Conservation (phyloP, 2,329 filamentous ascomycete genomes). For the Elsinoe necatrix region DNA sequence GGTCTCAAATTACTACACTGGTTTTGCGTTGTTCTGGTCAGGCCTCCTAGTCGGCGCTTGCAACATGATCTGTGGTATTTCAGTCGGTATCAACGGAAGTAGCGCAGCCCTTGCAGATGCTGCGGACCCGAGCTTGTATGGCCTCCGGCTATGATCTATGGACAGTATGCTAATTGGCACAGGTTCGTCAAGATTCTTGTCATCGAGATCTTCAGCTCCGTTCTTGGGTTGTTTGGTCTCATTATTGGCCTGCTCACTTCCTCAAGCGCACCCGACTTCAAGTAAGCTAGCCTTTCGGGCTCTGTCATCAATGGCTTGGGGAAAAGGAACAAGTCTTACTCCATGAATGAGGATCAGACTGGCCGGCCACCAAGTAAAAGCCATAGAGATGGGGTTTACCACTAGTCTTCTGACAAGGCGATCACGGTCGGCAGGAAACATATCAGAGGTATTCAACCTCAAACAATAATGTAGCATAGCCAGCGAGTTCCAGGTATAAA, state of each 20-base stretch:
- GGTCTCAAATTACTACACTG: conserved; percentile 80
- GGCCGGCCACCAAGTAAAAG: no score
- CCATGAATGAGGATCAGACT: no score
- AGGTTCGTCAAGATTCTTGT: conserved; percentile 99
- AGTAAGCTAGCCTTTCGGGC: conserved; percentile 22
- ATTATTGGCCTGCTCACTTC: conserved; percentile 89
- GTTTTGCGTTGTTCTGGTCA: conserved; percentile 92
- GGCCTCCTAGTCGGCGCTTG: conserved; percentile 90
- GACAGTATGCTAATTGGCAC: conserved; percentile 7
- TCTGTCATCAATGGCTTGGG: no score
- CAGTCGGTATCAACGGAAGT: conserved; percentile 96
- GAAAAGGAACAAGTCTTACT: no score
- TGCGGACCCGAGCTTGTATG: conserved; percentile 79
- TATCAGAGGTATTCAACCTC: not conserved
- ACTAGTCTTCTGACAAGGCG: not conserved
- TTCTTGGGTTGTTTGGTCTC: conserved; percentile 89
- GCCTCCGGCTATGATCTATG: conserved; percentile 20
- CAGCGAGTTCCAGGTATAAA: conserved; percentile 14
- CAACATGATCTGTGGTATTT: conserved; percentile 91
- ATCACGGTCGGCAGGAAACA: not conserved
- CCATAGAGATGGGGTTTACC: no score
- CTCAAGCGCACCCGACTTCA: conserved; percentile 71
- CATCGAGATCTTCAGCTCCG: conserved; percentile 98
- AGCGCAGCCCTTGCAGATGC: conserved; percentile 94
- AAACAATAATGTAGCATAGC: conserved; percentile 15